These are phyloP conservation scores for Hericium erinaceus DNA, from an alignment of 768 basidiomycete species.

Conservation along the genomic window DNA sequence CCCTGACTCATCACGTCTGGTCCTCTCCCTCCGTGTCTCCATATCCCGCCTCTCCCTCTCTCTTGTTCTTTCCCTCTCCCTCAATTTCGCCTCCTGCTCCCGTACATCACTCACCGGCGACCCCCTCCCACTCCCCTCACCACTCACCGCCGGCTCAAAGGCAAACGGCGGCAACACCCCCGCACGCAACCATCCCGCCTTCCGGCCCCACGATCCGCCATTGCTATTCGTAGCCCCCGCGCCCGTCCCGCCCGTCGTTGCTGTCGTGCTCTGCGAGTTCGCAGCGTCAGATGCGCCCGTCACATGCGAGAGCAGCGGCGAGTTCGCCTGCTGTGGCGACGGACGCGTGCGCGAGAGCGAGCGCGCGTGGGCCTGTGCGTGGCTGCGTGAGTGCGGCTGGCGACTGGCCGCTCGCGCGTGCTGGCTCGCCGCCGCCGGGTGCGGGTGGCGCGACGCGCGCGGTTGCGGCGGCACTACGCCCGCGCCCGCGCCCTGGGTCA, in stretches of 20 bases:
- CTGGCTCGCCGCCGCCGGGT: neutral
- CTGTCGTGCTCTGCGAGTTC: slow-evolving; percentile 6
- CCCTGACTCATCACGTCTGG: neutral
- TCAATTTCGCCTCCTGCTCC: slow-evolving; percentile 1
- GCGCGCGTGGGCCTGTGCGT: slow-evolving; percentile 3
- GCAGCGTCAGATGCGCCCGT: slow-evolving; percentile 9
- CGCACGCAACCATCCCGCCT: slow-evolving; percentile 10
- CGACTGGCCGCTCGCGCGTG: slow-evolving; percentile 2
- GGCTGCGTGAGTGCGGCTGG: slow-evolving; percentile 2
- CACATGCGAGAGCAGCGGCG: slow-evolving; percentile 1
- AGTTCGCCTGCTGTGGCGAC: slow-evolving; percentile 2
- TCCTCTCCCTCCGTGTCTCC: neutral
- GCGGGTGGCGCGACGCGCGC: neutral
- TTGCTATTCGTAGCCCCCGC: slow-evolving; percentile 2
- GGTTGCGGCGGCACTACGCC: neutral
- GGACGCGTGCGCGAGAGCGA: slow-evolving; percentile 6
- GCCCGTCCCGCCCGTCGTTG: neutral
- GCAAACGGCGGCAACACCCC: slow-evolving; percentile 15
- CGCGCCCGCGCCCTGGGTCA: slow-evolving; percentile 1
- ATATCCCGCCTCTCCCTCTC: slow-evolving; percentile 13
- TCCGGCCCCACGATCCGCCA: slow-evolving; percentile 9
- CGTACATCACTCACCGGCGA: slow-evolving; percentile 1
- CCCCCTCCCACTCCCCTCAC: slow-evolving; percentile 1
- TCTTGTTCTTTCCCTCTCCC: slow-evolving; percentile 6
- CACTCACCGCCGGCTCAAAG: slow-evolving; percentile 12